Conservation (phyloP, 768 basidiomycete species). For the Agaricus subrufescens region DNA sequence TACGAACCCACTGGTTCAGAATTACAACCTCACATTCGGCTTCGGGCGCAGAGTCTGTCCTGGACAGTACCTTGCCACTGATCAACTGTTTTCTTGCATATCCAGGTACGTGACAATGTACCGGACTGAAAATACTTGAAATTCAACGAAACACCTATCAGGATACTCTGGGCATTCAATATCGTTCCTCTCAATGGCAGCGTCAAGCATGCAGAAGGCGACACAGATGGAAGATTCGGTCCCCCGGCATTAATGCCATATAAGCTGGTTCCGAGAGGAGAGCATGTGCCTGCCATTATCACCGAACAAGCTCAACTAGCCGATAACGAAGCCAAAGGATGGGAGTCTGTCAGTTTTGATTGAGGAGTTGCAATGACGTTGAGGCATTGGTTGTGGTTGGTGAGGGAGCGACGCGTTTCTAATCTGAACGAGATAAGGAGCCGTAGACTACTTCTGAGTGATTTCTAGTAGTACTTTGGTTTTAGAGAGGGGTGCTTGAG, state of each 20-base stretch:
- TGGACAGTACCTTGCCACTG: constrained; percentile 20
- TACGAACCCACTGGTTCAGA: constrained; percentile 16
- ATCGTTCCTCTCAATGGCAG: constrained; percentile 10
- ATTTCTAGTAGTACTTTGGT: too few relatives aligned
- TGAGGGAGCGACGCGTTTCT: too few relatives aligned
- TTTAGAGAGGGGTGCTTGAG: too few relatives aligned
- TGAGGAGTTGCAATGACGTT: background rate
- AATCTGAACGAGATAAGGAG: too few relatives aligned
- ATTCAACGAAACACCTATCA: background rate
- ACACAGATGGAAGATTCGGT: background rate
- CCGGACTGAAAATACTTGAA: background rate
- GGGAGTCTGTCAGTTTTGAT: background rate
- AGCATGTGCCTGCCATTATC: background rate
- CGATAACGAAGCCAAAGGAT: background rate
- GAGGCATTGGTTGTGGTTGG: background rate
- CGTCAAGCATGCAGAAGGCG: background rate
- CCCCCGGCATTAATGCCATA: background rate
- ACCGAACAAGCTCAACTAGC: constrained; percentile 1
- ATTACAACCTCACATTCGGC: constrained; percentile 20
- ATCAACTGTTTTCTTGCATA: constrained; percentile 19
- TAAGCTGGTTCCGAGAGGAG: constrained; percentile 3
- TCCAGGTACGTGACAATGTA: constrained; percentile 11
- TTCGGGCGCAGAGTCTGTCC: constrained; percentile 24
- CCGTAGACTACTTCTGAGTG: too few relatives aligned
- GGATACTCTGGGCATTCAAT: constrained; percentile 20